A percentile compares a stretch with the other conserved stretches of the same genome.
Evolutionary conservation across 2,329 filamentous ascomycete genomes (phyloP).

Genomic region (Scytalidium sp.): DNA sequence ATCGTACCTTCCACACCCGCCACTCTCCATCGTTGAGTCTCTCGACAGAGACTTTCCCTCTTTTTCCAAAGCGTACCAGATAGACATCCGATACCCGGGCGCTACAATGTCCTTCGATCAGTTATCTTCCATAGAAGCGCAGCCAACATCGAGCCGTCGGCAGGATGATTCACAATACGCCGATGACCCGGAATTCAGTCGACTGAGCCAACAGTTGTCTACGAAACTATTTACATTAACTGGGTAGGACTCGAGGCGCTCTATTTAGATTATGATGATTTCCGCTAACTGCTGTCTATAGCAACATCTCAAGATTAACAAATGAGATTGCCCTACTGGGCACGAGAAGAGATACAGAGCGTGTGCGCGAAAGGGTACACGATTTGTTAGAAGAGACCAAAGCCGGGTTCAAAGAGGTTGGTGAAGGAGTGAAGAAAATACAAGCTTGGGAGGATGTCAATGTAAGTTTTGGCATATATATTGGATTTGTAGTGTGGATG

Average conservation of each 20-base stretch:
- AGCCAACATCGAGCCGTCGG: constrained; percentile 64
- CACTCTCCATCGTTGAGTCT: background rate
- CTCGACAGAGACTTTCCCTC: background rate
- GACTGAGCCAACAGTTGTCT: constrained; percentile 77
- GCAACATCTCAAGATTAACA: constrained; percentile 80
- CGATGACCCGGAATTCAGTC: constrained; percentile 90
- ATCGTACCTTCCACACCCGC: background rate
- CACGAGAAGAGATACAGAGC: constrained; percentile 86
- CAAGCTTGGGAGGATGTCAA: constrained; percentile 83
- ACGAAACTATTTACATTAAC: constrained; percentile 87
- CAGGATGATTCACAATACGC: constrained; percentile 72
- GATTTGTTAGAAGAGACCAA: constrained; percentile 83
- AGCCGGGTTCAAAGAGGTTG: constrained; percentile 84
- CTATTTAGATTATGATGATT: too few species aligned
- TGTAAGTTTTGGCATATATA: constrained; percentile 45
- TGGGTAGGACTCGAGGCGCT: constrained; percentile 27
- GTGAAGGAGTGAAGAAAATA: constrained; percentile 89
- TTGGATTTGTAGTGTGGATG: background rate
- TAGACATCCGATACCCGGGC: background rate
- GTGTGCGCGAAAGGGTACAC: constrained; percentile 86
- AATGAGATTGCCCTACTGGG: constrained; percentile 84
- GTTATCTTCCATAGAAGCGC: constrained; percentile 79
- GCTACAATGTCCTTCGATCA: constrained; percentile 84
- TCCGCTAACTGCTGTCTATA: background rate
- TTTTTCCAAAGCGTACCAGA: background rate